phyloP scores from a whole-genome alignment of 345 rosid genomes.

The Aquilaria yunnanensis region DNA sequence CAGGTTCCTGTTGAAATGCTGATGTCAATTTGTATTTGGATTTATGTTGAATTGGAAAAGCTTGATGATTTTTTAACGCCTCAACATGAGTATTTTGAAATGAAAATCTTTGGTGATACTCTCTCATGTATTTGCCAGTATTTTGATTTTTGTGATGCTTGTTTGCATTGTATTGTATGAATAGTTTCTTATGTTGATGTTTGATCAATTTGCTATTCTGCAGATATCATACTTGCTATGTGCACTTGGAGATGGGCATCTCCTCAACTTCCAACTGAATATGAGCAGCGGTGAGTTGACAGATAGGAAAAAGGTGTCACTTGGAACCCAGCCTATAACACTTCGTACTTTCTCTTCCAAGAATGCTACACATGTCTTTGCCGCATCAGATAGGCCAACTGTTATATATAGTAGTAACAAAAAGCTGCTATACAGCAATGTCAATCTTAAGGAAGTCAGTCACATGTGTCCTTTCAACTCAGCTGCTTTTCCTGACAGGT shows the following conservation, averaged over 20 bases:
- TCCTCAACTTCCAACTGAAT: slow-evolving; percentile 74
- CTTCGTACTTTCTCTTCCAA: slow-evolving; percentile 96
- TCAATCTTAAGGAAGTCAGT: slow-evolving; percentile 92
- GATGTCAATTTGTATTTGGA: no score
- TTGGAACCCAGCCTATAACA: slow-evolving; percentile 94
- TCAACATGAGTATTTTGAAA: background rate
- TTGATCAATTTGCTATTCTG: slow-evolving; percentile 8
- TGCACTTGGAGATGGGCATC: slow-evolving; percentile 98
- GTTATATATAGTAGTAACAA: slow-evolving; percentile 97
- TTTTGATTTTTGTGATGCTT: background rate
- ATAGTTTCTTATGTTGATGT: background rate
- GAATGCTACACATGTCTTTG: slow-evolving; percentile 83
- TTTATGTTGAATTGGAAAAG: no score
- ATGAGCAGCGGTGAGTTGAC: slow-evolving; percentile 62
- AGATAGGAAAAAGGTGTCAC: slow-evolving; percentile 82
- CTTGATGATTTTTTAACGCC: background rate
- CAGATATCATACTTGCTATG: slow-evolving; percentile 92
- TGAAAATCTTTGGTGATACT: background rate
- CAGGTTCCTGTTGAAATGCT: background rate
- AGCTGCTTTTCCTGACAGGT: slow-evolving; percentile 98
- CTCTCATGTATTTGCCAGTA: background rate
- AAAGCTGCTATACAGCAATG: slow-evolving; percentile 92
- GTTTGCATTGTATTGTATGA: background rate
- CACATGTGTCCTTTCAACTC: slow-evolving; percentile 95
- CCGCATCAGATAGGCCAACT: slow-evolving; percentile 96